phyloP scores from a whole-genome alignment of 495 filamentous ascomycete species.

The Penicillium manginii region DNA sequence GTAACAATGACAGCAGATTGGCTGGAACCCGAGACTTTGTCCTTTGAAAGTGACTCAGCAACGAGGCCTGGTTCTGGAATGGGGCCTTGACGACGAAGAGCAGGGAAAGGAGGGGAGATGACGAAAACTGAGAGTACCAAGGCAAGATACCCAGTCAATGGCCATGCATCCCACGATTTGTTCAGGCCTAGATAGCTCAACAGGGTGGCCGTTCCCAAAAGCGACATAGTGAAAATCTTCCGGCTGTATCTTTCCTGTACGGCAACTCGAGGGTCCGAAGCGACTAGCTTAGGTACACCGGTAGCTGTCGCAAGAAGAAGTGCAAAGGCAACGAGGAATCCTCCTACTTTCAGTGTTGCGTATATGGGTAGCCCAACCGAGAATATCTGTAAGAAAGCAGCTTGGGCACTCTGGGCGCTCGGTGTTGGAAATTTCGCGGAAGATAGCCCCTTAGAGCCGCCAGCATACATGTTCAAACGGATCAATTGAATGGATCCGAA shows the following conservation, averaged over 20 bases:
- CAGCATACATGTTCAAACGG: constrained; percentile 13
- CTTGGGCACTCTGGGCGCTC: constrained; percentile 16
- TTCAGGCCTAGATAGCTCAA: constrained; percentile 42
- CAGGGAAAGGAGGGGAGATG: constrained; percentile 46
- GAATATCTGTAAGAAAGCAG: constrained; percentile 28
- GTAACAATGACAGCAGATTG: constrained; percentile 21
- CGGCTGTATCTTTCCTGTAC: constrained; percentile 26
- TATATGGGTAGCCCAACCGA: constrained; percentile 59
- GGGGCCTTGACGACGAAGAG: constrained; percentile 25
- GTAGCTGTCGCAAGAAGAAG: constrained; percentile 51
- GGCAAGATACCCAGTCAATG: constrained; percentile 49
- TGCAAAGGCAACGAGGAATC: constrained; percentile 53
- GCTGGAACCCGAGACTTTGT: constrained; percentile 13
- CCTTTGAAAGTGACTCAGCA: constrained; percentile 22
- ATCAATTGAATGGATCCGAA: constrained; percentile 33
- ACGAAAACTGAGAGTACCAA: constrained; percentile 48
- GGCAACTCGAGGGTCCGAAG: constrained; percentile 9
- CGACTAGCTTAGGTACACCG: constrained; percentile 38
- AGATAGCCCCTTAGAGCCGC: constrained; percentile 6
- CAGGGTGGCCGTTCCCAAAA: constrained; percentile 31
- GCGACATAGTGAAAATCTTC: constrained; percentile 34
- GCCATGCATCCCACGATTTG: constrained; percentile 34
- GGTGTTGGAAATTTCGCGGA: constrained; percentile 23
- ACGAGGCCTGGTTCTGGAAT: constrained; percentile 34
- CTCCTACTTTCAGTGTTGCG: constrained; percentile 59